phyloP scores from a whole-genome alignment of 1,284 basidiomycete genomes.

The Inonotus hispidus region DNA sequence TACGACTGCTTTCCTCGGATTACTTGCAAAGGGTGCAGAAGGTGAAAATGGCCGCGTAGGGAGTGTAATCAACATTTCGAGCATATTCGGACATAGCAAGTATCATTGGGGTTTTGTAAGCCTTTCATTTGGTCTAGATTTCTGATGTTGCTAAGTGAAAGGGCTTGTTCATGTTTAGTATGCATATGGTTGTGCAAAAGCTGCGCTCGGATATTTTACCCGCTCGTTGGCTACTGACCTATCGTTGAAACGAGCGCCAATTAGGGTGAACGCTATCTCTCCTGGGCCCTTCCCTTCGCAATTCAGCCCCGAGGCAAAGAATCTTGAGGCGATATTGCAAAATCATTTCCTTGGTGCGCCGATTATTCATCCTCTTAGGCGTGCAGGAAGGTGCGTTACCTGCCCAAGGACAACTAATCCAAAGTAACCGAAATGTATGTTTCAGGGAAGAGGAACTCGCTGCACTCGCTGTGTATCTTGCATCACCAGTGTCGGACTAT shows the following conservation, averaged over 20 bases:
- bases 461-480: constrained; percentile 26
- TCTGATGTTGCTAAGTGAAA: background rate
- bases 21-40: constrained; percentile 26
- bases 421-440: background rate
- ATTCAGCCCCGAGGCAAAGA: constrained; percentile 23
- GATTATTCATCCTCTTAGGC: constrained; percentile 20
- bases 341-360: constrained; percentile 18
- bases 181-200: constrained; percentile 30
- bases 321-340: constrained; percentile 18
- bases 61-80: constrained; percentile 32
- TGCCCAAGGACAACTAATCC: background rate
- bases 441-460: constrained; percentile 28
- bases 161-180: constrained; percentile 22
- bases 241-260: constrained; percentile 26
- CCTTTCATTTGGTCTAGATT: background rate
- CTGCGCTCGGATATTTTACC: constrained; percentile 29
- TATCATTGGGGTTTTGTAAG: constrained; percentile 6
- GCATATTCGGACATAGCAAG: constrained; percentile 27
- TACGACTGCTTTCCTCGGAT: constrained; percentile 29
- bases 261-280: constrained; percentile 30
- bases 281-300: constrained; percentile 29
- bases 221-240: constrained; percentile 30
- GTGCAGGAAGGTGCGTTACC: constrained; percentile 24
- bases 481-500: constrained; percentile 26
- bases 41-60: constrained; percentile 22